These are phyloP conservation scores for Rhytidiadelphus loreus DNA, from an alignment of 225 moss, liverwort and hornwort genomes.

Conservation along the genomic window DNA sequence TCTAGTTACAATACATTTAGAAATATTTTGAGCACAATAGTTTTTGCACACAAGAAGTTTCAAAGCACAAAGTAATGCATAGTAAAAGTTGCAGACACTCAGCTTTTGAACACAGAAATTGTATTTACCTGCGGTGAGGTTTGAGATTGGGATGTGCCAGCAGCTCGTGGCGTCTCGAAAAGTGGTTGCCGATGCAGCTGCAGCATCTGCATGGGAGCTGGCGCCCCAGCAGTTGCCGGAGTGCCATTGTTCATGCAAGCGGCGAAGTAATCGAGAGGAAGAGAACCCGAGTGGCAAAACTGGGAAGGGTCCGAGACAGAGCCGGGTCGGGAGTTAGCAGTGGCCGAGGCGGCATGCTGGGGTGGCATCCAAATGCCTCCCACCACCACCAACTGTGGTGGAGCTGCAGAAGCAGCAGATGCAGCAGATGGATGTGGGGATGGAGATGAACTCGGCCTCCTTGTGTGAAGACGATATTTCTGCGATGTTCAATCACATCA, in stretches of 20 bases:
- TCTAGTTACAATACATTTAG: neutral
- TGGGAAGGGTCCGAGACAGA: constrained; percentile 1
- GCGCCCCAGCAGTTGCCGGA: neutral
- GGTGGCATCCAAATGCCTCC: constrained; percentile 92
- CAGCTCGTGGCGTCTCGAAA: constrained; percentile 46
- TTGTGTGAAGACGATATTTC: constrained; percentile 92
- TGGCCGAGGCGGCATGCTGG: constrained; percentile 28
- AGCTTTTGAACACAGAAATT: neutral
- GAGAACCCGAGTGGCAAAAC: constrained; percentile 42
- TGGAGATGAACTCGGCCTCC: constrained; percentile 58
- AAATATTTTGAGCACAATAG: too few relatives aligned
- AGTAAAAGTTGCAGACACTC: neutral
- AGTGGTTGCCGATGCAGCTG: constrained; percentile 23
- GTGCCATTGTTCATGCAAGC: constrained; percentile 43
- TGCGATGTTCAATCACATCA: constrained; percentile 4
- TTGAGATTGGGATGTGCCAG: constrained; percentile 60
- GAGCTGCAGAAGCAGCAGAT: neutral
- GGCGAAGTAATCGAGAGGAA: constrained; percentile 69
- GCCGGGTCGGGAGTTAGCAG: neutral
- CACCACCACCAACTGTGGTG: constrained; percentile 70
- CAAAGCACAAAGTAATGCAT: too few relatives aligned
- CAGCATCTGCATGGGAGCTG: constrained; percentile 3
- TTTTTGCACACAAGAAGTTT: too few relatives aligned
- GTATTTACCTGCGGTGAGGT: constrained; percentile 47
- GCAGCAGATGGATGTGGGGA: constrained; percentile 36